Evolutionary conservation across 2,329 filamentous ascomycete species (phyloP).

Genomic region (Aspergillus brasiliensis): DNA sequence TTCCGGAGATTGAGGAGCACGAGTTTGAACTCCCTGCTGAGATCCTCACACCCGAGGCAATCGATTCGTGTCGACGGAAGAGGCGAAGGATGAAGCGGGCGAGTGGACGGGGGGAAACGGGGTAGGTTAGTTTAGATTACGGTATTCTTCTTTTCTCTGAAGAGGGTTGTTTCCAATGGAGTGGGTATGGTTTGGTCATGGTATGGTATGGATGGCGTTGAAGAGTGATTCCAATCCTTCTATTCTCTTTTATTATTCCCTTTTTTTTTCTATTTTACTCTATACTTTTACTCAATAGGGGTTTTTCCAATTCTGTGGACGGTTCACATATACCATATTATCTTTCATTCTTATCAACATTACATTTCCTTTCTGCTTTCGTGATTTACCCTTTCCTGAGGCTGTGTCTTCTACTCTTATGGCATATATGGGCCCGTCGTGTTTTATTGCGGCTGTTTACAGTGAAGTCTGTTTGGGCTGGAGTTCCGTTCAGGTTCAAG

Average conservation of each 20-base stretch:
- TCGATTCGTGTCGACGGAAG: constrained; percentile 44
- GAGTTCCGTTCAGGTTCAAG: no score
- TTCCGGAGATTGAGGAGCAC: constrained; percentile 70
- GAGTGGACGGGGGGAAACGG: constrained; percentile 21
- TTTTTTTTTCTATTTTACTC: background rate
- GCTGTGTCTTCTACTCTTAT: no score
- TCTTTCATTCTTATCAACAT: background rate
- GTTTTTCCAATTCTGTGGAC: background rate
- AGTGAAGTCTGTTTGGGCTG: no score
- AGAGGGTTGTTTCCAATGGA: no score
- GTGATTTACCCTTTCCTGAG: no score
- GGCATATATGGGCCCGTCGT: no score
- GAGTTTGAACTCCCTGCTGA: constrained; percentile 78
- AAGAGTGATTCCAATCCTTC: no score
- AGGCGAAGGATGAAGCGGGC: constrained; percentile 38
- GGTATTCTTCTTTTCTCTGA: no score
- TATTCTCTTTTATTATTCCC: background rate
- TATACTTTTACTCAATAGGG: background rate
- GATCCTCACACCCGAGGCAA: constrained; percentile 47
- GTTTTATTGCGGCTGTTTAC: no score
- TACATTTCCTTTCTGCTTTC: background rate
- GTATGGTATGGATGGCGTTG: no score
- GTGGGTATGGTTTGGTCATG: no score
- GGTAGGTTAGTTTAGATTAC: background rate
- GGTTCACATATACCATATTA: background rate